phyloP scores from a whole-genome alignment of 345 rosid genomes.

The Limnanthes douglasii region DNA sequence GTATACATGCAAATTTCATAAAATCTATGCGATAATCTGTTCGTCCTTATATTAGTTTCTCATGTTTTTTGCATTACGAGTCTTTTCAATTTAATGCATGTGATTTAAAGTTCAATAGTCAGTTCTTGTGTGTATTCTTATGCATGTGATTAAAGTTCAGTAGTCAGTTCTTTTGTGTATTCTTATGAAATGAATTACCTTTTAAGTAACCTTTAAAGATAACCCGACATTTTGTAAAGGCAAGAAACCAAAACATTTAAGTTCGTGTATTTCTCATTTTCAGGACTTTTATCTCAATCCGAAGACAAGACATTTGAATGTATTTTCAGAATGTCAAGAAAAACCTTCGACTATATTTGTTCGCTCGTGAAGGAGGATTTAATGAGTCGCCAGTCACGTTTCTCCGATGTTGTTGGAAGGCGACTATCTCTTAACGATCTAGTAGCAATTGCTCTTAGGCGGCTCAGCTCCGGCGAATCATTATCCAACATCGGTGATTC shows the following conservation, averaged over 20 bases:
- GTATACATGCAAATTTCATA: too few relatives aligned
- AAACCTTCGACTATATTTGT: slow-evolving; percentile 55
- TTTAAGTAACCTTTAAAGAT: too few relatives aligned
- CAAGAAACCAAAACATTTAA: too few relatives aligned
- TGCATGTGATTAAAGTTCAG: slow-evolving; percentile 1
- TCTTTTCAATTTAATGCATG: too few relatives aligned
- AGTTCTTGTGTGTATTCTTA: slow-evolving; percentile 2
- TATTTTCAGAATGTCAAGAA: slow-evolving; percentile 50
- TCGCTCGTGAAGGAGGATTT: slow-evolving; percentile 54
- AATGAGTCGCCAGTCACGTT: slow-evolving; percentile 35
- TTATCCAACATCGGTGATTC: slow-evolving; percentile 45
- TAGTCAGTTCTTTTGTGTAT: too few relatives aligned
- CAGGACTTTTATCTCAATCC: slow-evolving; percentile 29
- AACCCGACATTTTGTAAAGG: too few relatives aligned
- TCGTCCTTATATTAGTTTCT: too few relatives aligned
- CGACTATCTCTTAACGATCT: slow-evolving; percentile 37
- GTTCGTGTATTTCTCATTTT: slow-evolving; percentile 5
- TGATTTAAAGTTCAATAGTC: too few relatives aligned
- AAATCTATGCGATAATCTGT: too few relatives aligned
- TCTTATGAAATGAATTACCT: too few relatives aligned
- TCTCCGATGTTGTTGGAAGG: slow-evolving; percentile 27
- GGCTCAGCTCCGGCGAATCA: slow-evolving; percentile 72
- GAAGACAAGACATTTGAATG: slow-evolving; percentile 41
- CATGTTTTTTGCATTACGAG: too few relatives aligned
- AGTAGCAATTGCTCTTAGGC: slow-evolving; percentile 61